Percentiles rank a stretch among this genome's conserved stretches.
phyloP scores from a whole-genome alignment of 345 rosid species.

The Corchorus olitorius region DNA sequence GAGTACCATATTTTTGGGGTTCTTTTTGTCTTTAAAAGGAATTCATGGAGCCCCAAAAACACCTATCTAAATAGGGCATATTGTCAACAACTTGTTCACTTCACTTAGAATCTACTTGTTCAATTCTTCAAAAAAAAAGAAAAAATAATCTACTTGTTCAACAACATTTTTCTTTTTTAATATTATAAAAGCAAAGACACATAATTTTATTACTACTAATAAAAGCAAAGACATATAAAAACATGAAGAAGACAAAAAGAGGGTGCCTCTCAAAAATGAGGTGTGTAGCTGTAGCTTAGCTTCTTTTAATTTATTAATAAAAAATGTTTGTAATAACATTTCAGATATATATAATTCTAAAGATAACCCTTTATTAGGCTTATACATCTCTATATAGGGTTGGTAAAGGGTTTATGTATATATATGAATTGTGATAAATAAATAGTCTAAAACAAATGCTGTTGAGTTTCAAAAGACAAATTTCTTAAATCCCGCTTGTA shows the following conservation, averaged over 20 bases:
- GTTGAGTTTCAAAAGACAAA: neutral
- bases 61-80: conserved; percentile 18
- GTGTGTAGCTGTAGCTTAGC: too few species aligned
- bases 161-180: neutral
- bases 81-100: conserved; percentile 6
- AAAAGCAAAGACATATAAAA: neutral
- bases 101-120: conserved; percentile 14
- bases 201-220: too few species aligned
- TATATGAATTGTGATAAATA: neutral
- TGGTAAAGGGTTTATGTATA: neutral
- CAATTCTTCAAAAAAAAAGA: too few species aligned
- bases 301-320: too few species aligned
- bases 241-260: conserved; percentile 20
- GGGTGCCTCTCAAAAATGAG: neutral
- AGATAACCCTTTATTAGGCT: too few species aligned
- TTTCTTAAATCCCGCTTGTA: conserved; percentile 17
- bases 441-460: neutral
- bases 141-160: neutral
- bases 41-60: conserved; percentile 59
- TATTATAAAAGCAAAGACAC: neutral
- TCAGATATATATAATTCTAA: too few species aligned
- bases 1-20: neutral
- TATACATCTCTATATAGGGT: neutral
- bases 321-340: too few species aligned
- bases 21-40: neutral